Evolutionary conservation across 148 eudicot species (phyloP).

Genomic region (Heliamphora exappendiculata): DNA sequence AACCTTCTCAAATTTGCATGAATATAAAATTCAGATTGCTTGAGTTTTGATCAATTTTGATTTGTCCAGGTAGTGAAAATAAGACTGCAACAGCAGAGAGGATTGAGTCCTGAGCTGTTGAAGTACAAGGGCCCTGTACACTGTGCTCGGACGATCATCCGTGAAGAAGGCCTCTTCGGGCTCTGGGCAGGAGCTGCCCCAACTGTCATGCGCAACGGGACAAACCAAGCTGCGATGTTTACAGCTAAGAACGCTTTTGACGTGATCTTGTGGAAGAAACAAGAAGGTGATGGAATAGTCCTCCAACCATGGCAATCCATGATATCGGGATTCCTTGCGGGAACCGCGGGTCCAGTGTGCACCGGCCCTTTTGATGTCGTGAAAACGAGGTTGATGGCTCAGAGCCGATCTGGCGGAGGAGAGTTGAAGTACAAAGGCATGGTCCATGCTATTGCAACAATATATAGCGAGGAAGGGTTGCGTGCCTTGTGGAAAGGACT

Average conservation of each 20-base stretch:
- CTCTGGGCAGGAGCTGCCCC: conserved; percentile 96
- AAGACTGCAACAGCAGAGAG: conserved; percentile 83
- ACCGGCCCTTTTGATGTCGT: conserved; percentile 97
- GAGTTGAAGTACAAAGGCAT: conserved; percentile 75
- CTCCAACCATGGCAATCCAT: conserved; percentile 94
- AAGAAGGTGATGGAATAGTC: conserved; percentile 78
- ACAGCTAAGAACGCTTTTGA: conserved; percentile 78
- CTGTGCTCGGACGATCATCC: conserved; percentile 68
- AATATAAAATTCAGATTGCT: background rate
- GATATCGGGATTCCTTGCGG: conserved; percentile 93
- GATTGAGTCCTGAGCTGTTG: conserved; percentile 66
- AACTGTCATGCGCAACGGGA: conserved; percentile 94
- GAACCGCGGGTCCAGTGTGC: conserved; percentile 90
- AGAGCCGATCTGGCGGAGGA: conserved; percentile 49
- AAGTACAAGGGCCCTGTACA: conserved; percentile 90
- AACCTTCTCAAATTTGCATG: background rate
- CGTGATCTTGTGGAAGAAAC: conserved; percentile 63
- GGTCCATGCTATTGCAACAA: conserved; percentile 73
- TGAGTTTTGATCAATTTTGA: background rate
- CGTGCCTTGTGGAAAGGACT: conserved; percentile 85
- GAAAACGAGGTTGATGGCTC: conserved; percentile 94
- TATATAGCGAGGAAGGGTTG: conserved; percentile 78
- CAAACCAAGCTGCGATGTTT: conserved; percentile 96
- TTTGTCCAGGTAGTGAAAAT: conserved; percentile 81
- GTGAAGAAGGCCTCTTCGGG: conserved; percentile 88